These are phyloP conservation scores for Stephanodiscus triporus DNA, from an alignment of 108 stramenopile species.

Conservation along the genomic window DNA sequence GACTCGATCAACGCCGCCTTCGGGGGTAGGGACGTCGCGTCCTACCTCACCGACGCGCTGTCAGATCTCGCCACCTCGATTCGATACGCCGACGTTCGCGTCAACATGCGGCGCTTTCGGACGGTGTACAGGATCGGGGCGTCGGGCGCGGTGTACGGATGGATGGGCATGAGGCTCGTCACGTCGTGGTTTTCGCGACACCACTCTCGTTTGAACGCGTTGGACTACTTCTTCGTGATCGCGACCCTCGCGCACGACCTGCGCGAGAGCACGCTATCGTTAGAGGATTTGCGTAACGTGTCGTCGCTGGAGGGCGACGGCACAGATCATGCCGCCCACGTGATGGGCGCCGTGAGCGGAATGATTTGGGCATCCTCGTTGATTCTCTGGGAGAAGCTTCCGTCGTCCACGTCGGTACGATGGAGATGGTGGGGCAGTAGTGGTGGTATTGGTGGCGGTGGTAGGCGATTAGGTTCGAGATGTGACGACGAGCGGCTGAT, in stretches of 20 bases:
- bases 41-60: constrained; percentile 38
- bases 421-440: too few relatives aligned
- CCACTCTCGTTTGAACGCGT: constrained; percentile 36
- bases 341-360: too few relatives aligned
- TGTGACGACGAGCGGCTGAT: too few relatives aligned
- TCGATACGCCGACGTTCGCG: constrained; percentile 27
- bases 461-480: too few relatives aligned
- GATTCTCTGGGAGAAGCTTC: too few relatives aligned
- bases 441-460: too few relatives aligned
- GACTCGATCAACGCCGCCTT: constrained; percentile 27
- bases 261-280: not conserved
- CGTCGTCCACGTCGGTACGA: too few relatives aligned
- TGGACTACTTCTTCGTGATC: constrained; percentile 37
- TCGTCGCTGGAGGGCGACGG: too few relatives aligned
- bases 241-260: constrained; percentile 40
- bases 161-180: constrained; percentile 45
- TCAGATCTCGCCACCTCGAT: constrained; percentile 26
- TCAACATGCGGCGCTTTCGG: constrained; percentile 25
- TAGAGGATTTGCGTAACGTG: too few relatives aligned
- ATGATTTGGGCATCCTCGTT: too few relatives aligned
- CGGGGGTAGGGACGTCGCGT: constrained; percentile 29
- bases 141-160: constrained; percentile 44
- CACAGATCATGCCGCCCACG: too few relatives aligned
- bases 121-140: constrained; percentile 39
- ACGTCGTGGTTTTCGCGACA: constrained; percentile 32